Evolutionary conservation across 805 yeast genomes (phyloP), one percentile per base, ranked within the genome.

Genomic region (Candida namnaoensis): DNA sequence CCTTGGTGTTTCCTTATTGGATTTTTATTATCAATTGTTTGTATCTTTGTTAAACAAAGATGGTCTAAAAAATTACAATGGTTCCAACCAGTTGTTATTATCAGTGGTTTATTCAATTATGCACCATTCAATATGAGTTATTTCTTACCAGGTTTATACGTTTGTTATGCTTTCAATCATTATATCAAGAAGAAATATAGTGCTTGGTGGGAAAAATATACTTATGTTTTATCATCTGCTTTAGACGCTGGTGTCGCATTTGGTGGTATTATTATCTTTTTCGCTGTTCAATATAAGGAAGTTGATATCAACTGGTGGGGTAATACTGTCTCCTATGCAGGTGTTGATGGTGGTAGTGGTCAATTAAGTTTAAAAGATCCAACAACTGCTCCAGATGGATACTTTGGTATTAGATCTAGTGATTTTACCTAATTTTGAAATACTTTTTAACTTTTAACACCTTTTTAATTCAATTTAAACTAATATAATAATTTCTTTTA

Each of bases 1-100:
- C 73, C 76, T 54, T 80, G 78, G 74, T 75, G 83, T 46, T 80
- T 81, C 66, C 62, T 81, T 28, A 63, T 77, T 41, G 87, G 88
- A 7, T 57, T 56, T 43, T 47, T 71, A 47, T 36, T 57, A 5
- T 63, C 60, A 7, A 9, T 59, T 7, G 64, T 51, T 10, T 60
- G 62, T 44, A 58, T 61, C 34, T 46, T 45, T 5, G 36, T 60
- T 47, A 61, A 56, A 44, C 55, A 45, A 34, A 8, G 10, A 8
- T 26, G 7, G 7, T 10, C 28, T 3, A 42, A 40, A 65, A 38
- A 44, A 38, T 52, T 58, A n/a, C 47, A 39, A 11, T 66, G 63
- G 49, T 69, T 74, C 50, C 72, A 73, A 42, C 81, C 81, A 25
- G 67, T 77, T 3, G 57, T 75, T 28, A 62, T 75, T 35, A 56